A percentile compares a stretch with the other conserved stretches of the same genome.
Conservation (phyloP, 2,329 filamentous ascomycete genomes). For the Cercospora sojina region DNA sequence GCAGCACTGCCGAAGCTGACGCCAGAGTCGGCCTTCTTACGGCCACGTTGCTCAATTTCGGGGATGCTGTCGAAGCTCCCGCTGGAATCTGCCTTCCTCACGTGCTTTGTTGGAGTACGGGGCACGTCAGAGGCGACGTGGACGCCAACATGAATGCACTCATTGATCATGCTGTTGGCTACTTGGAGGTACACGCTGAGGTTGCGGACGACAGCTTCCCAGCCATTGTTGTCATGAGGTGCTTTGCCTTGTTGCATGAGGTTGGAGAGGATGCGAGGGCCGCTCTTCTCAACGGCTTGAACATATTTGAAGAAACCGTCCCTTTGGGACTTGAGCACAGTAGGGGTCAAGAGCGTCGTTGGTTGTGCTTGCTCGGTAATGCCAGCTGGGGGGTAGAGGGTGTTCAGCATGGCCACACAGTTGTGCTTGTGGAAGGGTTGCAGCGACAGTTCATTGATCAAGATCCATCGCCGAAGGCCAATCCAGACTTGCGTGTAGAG, state of each 20-base stretch:
- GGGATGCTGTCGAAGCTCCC: constrained; percentile 55
- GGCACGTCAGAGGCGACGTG: constrained; percentile 19
- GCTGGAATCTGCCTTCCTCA: constrained; percentile 64
- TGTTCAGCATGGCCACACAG: constrained; percentile 67
- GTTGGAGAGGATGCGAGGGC: constrained; percentile 53
- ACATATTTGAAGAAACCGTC: constrained; percentile 64
- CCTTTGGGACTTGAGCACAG: constrained; percentile 58
- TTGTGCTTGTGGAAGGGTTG: constrained; percentile 64
- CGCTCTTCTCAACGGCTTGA: constrained; percentile 56
- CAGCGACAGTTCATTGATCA: constrained; percentile 65
- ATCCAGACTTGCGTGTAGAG: constrained; percentile 63
- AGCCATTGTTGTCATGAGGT: constrained; percentile 55
- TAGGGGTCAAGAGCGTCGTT: constrained; percentile 53
- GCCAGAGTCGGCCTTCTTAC: constrained; percentile 13
- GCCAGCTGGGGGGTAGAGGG: constrained; percentile 59
- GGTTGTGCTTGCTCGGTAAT: constrained; percentile 43
- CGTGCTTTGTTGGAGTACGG: constrained; percentile 39
- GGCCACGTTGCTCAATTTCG: constrained; percentile 18
- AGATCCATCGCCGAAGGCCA: constrained; percentile 62
- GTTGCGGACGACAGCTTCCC: constrained; percentile 50
- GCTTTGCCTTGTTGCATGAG: constrained; percentile 56
- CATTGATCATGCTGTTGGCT: constrained; percentile 61
- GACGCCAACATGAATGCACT: constrained; percentile 53
- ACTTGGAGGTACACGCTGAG: constrained; percentile 59
- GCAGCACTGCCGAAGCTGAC: constrained; percentile 11